A percentile compares a stretch with the other conserved stretches of the same genome.
Conservation (phyloP, 192 early-diverging fungal genomes). For the Rhizophagus clarus region DNA sequence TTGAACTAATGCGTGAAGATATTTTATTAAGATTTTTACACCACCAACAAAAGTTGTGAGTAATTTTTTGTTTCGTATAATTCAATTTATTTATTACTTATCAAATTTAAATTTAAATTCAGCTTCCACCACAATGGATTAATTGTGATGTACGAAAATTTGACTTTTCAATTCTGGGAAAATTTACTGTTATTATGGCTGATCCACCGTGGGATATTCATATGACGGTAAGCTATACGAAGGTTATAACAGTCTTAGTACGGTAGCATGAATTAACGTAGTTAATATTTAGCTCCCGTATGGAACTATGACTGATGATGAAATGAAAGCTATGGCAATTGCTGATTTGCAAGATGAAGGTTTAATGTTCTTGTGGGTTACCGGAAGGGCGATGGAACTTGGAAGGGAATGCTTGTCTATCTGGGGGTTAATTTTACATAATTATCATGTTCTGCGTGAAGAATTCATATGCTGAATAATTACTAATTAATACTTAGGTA, state of each 20-base stretch:
- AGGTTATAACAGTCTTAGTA: background rate
- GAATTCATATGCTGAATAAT: background rate
- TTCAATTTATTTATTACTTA: background rate
- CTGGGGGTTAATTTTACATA: constrained; percentile 40
- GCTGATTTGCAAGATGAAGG: constrained; percentile 54
- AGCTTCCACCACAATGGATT: constrained; percentile 65
- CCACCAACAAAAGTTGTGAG: constrained; percentile 24
- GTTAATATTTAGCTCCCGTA: constrained; percentile 52
- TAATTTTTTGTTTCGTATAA: background rate
- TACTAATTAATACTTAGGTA: constrained; percentile 35
- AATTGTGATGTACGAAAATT: constrained; percentile 62
- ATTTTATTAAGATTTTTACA: constrained; percentile 10
- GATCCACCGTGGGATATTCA: constrained; percentile 74
- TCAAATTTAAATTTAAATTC: background rate
- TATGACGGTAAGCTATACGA: constrained; percentile 44
- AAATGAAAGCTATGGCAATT: constrained; percentile 59
- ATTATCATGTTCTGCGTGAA: background rate
- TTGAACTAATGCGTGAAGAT: constrained; percentile 22
- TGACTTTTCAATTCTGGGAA: constrained; percentile 55
- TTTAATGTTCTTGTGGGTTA: constrained; percentile 66
- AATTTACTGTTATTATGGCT: constrained; percentile 65
- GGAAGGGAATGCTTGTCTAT: constrained; percentile 53
- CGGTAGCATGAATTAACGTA: background rate
- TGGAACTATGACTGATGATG: constrained; percentile 69
- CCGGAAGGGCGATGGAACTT: constrained; percentile 66